Conservation (phyloP, 1,284 basidiomycete genomes). For the Abortiporus biennis region DNA sequence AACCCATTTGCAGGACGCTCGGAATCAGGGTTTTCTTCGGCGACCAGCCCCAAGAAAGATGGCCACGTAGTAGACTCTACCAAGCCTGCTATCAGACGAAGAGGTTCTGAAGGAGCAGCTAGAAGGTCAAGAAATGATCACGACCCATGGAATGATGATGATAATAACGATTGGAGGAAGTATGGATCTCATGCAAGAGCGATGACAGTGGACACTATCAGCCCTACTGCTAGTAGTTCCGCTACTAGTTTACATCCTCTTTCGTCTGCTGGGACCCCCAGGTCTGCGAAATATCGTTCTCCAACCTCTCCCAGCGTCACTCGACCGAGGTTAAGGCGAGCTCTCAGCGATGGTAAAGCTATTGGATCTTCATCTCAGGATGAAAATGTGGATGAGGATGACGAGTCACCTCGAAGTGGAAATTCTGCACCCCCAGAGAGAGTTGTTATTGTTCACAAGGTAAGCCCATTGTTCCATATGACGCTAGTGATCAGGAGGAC, state of each 20-base stretch:
- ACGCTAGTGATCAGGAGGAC: background rate
- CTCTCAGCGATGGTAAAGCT: constrained; percentile 21
- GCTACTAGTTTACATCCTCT: constrained; percentile 12
- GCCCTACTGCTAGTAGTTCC: constrained; percentile 10
- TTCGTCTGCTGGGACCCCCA: constrained; percentile 4
- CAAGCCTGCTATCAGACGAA: constrained; percentile 19
- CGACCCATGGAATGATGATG: constrained; percentile 14
- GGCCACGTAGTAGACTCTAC: constrained; percentile 13
- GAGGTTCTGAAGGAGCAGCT: constrained; percentile 21
- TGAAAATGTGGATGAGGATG: constrained; percentile 1
- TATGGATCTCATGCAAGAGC: constrained; percentile 18
- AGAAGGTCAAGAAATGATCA: constrained; percentile 19
- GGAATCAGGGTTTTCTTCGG: constrained; percentile 22
- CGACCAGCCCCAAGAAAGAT: constrained; percentile 19
- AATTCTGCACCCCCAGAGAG: constrained; percentile 11
- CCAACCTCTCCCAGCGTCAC: constrained; percentile 21
- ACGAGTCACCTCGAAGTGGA: background rate
- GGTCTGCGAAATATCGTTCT: constrained; percentile 7
- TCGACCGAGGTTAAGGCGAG: constrained; percentile 24
- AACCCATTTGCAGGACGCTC: constrained; percentile 18
- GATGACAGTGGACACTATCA: constrained; percentile 16
- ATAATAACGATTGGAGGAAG: background rate
- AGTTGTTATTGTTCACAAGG: constrained; percentile 52
- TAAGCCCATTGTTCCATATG: constrained; percentile 17
- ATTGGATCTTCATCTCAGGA: constrained; percentile 3